A percentile compares a stretch with the other conserved stretches of the same genome.
Evolutionary conservation across 2,329 filamentous ascomycete genomes (phyloP).

Genomic region (Fusarium pseudoanthophilum): DNA sequence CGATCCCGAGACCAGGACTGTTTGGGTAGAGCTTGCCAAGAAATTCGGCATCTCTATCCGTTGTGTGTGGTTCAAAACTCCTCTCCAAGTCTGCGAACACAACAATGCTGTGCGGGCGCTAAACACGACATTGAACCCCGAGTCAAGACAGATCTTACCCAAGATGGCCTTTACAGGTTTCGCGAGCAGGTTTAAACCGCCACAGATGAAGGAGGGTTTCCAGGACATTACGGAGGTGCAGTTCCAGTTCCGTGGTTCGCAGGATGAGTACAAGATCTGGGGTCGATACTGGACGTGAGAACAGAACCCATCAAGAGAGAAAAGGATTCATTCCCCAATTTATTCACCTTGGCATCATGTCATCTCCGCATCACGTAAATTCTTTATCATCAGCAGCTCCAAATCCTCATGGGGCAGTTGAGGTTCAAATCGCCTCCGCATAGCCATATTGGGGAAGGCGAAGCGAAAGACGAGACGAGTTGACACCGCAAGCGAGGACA

Average conservation of each 20-base stretch:
- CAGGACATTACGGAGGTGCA: conserved; percentile 79
- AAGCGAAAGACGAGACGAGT: conserved; percentile 8
- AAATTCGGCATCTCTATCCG: conserved; percentile 79
- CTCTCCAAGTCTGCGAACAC: conserved; percentile 77
- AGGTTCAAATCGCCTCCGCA: conserved; percentile 6
- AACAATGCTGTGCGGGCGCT: conserved; percentile 87
- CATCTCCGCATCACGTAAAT: conserved; percentile 32
- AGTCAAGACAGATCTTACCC: conserved; percentile 78
- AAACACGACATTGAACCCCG: conserved; percentile 80
- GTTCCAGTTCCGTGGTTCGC: conserved; percentile 79
- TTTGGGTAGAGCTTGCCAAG: conserved; percentile 81
- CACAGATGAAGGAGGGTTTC: conserved; percentile 81
- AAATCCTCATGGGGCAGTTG: conserved; percentile 5
- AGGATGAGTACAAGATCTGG: conserved; percentile 78
- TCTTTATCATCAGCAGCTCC: not conserved
- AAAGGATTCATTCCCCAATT: conserved; percentile 5
- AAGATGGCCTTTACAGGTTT: conserved; percentile 84
- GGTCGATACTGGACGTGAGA: conserved; percentile 77
- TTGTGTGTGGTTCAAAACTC: conserved; percentile 85
- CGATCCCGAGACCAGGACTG: conserved; percentile 77
- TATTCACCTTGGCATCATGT: conserved; percentile 26
- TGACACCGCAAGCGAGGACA: not conserved
- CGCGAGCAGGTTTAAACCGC: conserved; percentile 76
- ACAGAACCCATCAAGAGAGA: not conserved
- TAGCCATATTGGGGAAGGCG: conserved; percentile 14